Evolutionary conservation across 2,329 filamentous ascomycete species (phyloP).

Genomic region (Sclerotinia minor): DNA sequence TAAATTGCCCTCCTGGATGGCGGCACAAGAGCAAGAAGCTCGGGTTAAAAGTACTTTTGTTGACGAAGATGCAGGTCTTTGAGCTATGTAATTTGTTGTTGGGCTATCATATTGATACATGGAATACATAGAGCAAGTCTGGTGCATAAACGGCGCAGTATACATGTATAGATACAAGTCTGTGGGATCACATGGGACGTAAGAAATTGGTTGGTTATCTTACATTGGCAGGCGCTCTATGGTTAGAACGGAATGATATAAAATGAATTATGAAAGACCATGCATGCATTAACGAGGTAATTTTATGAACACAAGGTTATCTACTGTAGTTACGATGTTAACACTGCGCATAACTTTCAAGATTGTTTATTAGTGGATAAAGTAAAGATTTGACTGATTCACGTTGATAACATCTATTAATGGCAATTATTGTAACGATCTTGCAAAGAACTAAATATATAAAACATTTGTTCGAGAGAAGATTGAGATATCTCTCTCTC

Average conservation of each 20-base stretch:
- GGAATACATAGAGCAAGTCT: background rate
- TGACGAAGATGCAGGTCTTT: conserved; percentile 39
- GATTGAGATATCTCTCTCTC: background rate
- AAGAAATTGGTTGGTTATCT: conserved; percentile 11
- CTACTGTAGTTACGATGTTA: background rate
- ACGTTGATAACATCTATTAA: background rate
- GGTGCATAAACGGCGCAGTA: background rate
- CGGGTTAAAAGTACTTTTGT: conserved; percentile 40
- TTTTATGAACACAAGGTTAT: background rate
- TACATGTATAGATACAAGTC: background rate
- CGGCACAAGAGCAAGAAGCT: conserved; percentile 43
- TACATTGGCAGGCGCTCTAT: conserved; percentile 12
- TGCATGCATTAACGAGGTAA: background rate
- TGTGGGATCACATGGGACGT: background rate
- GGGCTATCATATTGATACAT: background rate
- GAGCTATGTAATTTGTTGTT: conserved; percentile 6
- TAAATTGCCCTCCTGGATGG: conserved; percentile 40
- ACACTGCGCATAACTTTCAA: no score
- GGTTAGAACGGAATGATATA: conserved; percentile 4
- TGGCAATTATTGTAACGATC: background rate
- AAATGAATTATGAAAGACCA: background rate
- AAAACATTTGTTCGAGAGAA: background rate
- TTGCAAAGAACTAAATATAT: background rate
- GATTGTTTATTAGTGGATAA: background rate
- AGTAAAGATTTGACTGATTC: no score